Evolutionary conservation across 768 basidiomycete species (phyloP), one percentile per base, ranked within the genome.

Genomic region (Hygrocybe coccinea): DNA sequence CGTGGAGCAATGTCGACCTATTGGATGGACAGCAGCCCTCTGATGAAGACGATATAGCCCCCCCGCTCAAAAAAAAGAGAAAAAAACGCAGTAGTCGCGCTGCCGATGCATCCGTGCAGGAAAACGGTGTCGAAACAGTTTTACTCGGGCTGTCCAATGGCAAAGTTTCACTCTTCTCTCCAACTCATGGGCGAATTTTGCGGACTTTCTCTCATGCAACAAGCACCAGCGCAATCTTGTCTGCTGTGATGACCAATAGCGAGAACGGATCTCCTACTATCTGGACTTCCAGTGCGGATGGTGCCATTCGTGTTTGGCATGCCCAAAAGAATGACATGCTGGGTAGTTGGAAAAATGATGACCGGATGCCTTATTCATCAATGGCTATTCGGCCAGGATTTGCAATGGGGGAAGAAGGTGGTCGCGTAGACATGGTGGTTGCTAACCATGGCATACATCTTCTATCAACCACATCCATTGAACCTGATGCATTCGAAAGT

Each of bases 61-160:
- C 65, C 10, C 74, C 79, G 1, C 76, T 59, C 61, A 83, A 82
- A 63, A 84, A 81, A 71, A 83, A 79, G 67, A 74, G 79, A 57
- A 80, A 76, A 62, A 77, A 79, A 64, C 68, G 73, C 55, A 64
- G 65, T 59, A 72, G 60, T 59, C 60, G 60, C 37, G 63, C 54
- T 41, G 61, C 58, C 29, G 64, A 34, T 14, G n/a, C 4, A 39
- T 4, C 62, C 38, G 50, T 56, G 49, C 62, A 68, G 52, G 57
- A 56, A 33, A 59, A 65, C 24, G 65, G 67, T 22, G 70, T 73
- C 34, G 72, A 76, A 54, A 74, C 81, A 1, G 74, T 87, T 25
- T 68, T 81, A 17, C 67, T 87, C 41, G 86, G 85, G 19, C 73
- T 87, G 45, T 79, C 83, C 5, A 76, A 84, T 62, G 86, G 86